These are phyloP conservation scores for Lactifluus piperatus DNA, from an alignment of 768 basidiomycete species.

Conservation along the genomic window DNA sequence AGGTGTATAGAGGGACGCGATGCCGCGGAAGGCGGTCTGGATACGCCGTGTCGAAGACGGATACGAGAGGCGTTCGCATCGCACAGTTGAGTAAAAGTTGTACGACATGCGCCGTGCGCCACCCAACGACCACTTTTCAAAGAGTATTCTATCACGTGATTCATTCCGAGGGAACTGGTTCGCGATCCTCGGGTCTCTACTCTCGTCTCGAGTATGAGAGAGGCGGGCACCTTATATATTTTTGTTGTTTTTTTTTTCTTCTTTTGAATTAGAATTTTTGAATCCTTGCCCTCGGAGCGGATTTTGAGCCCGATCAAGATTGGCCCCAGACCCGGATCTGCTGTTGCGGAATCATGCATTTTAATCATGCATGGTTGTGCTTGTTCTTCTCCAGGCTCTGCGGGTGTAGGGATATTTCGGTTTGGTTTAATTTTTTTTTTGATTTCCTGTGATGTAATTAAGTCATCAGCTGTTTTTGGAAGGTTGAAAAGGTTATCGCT, in stretches of 20 bases:
- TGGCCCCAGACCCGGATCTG: background rate
- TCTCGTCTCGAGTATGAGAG: background rate
- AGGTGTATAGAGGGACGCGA: background rate
- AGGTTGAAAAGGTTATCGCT: background rate
- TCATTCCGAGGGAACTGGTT: background rate
- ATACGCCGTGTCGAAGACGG: background rate
- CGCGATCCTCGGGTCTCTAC: background rate
- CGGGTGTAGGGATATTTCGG: too few species aligned
- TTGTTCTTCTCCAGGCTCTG: too few species aligned
- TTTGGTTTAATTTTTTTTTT: background rate
- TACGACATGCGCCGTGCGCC: background rate
- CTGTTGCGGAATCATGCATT: background rate
- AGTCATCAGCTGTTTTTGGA: background rate
- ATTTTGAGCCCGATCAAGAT: background rate
- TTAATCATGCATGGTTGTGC: too few species aligned
- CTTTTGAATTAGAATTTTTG: background rate
- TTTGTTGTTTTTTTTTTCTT: too few species aligned
- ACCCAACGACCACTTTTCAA: background rate
- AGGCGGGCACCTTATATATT: background rate
- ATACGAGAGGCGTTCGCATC: slow-evolving; percentile 1
- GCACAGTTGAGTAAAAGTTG: background rate
- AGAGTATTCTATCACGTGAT: background rate
- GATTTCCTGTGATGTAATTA: background rate
- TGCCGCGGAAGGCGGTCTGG: slow-evolving; percentile 11
- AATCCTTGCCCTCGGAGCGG: background rate